Conservation (phyloP, 2,329 filamentous ascomycete species). For the Intubia oerlemansii region DNA sequence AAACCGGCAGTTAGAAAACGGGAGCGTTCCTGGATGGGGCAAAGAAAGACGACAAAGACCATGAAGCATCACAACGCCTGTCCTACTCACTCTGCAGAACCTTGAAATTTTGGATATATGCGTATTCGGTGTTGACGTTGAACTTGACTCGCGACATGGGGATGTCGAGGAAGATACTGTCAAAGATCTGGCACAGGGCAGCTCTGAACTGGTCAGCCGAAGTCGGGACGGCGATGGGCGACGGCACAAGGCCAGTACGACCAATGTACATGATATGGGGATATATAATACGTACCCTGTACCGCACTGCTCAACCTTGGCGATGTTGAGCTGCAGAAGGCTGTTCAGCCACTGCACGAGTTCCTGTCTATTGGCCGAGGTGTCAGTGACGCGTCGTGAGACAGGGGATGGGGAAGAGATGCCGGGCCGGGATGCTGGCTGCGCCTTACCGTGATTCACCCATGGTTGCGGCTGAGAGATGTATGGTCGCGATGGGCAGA, state of each 20-base stretch:
- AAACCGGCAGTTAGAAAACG: no score
- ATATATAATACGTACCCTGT: conserved; percentile 7
- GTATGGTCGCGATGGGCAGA: no score
- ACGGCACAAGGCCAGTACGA: neutral
- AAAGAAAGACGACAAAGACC: no score
- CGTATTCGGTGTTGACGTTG: conserved; percentile 92
- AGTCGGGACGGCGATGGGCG: conserved; percentile 14
- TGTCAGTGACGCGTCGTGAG: no score
- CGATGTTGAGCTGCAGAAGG: conserved; percentile 93
- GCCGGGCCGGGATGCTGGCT: no score
- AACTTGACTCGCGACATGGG: conserved; percentile 96
- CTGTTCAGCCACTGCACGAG: conserved; percentile 92
- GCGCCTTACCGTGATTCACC: conserved; percentile 8
- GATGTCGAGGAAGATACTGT: conserved; percentile 91
- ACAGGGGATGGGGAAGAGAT: no score
- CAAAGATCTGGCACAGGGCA: conserved; percentile 90
- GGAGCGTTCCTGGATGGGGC: no score
- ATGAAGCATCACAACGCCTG: no score
- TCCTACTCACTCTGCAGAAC: conserved; percentile 76
- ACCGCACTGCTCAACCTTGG: conserved; percentile 59
- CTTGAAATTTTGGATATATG: conserved; percentile 97
- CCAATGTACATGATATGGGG: no score
- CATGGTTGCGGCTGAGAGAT: conserved; percentile 6
- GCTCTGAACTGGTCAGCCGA: conserved; percentile 48
- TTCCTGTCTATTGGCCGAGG: conserved; percentile 91